Conservation (phyloP, 164 flowering plant genomes). For the Chimonanthus praecox region DNA sequence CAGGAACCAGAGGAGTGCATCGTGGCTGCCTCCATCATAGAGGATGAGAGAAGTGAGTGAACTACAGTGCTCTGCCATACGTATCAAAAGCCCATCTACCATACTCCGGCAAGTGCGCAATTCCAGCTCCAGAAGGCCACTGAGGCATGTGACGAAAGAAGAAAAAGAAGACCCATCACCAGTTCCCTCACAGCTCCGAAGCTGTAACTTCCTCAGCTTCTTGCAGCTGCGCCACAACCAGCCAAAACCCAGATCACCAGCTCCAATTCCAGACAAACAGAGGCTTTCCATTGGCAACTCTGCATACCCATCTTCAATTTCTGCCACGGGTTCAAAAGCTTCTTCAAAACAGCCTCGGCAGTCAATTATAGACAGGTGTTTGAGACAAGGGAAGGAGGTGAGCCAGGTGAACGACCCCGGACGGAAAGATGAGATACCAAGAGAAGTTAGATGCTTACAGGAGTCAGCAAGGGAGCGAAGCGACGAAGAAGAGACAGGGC, state of each 20-base stretch:
- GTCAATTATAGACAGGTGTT: conserved; percentile 23
- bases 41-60: conserved; percentile 49
- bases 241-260: conserved; percentile 38
- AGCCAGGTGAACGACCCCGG: conserved; percentile 51
- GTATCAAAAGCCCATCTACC: conserved; percentile 42
- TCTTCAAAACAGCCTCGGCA: not conserved
- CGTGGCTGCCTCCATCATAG: conserved; percentile 69
- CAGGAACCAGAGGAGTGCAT: conserved; percentile 50
- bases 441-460: conserved; percentile 36
- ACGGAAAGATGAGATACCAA: conserved; percentile 32
- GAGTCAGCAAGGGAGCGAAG: conserved; percentile 37
- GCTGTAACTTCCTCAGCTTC: conserved; percentile 35
- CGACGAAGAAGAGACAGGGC: conserved; percentile 32
- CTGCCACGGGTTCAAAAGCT: too few species aligned
- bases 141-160: conserved; percentile 22
- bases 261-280: conserved; percentile 40
- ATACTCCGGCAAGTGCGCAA: conserved; percentile 58
- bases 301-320: not conserved
- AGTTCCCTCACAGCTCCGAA: conserved; percentile 53
- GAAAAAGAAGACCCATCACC: conserved; percentile 38
- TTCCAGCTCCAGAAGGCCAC: conserved; percentile 55
- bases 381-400: conserved; percentile 34
- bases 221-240: conserved; percentile 71
- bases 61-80: conserved; percentile 40
- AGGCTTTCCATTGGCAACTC: conserved; percentile 55